phyloP scores from a whole-genome alignment of 2,329 filamentous ascomycete genomes.

The Neocucurbitaria cava region DNA sequence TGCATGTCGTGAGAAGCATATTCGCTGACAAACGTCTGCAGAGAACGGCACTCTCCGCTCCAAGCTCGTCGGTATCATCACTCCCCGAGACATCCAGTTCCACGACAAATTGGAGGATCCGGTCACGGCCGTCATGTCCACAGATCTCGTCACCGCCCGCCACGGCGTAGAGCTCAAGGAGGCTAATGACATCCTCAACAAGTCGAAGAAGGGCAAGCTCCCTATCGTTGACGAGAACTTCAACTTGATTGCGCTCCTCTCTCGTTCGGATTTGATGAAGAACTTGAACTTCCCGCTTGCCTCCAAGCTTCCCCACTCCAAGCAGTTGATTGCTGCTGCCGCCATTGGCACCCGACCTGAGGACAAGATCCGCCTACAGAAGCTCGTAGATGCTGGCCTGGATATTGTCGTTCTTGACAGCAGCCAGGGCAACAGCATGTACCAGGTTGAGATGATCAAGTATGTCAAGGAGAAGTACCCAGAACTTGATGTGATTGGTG shows the following conservation, averaged over 20 bases:
- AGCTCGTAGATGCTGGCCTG: slow-evolving; percentile 91
- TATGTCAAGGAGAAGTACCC: slow-evolving; percentile 91
- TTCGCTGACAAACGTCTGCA: slow-evolving; percentile 53
- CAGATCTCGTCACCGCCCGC: slow-evolving; percentile 86
- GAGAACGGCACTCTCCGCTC: slow-evolving; percentile 92
- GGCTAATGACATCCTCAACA: slow-evolving; percentile 90
- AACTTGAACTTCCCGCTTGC: slow-evolving; percentile 96
- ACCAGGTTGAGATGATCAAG: slow-evolving; percentile 98
- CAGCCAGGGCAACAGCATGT: slow-evolving; percentile 98
- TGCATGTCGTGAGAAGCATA: slow-evolving; percentile 6
- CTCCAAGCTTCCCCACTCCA: slow-evolving; percentile 94
- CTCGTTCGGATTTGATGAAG: slow-evolving; percentile 89
- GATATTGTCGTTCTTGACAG: slow-evolving; percentile 96
- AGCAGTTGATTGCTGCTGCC: slow-evolving; percentile 95
- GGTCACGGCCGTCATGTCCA: slow-evolving; percentile 93
- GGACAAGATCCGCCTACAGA: slow-evolving; percentile 84
- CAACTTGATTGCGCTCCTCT: slow-evolving; percentile 68
- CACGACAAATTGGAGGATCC: slow-evolving; percentile 75
- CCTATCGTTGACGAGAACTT: slow-evolving; percentile 85
- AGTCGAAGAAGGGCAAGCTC: slow-evolving; percentile 98
- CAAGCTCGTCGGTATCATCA: slow-evolving; percentile 96
- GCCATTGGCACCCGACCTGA: slow-evolving; percentile 94
- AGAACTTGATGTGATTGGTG: slow-evolving; percentile 89
- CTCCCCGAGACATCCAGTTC: slow-evolving; percentile 97
- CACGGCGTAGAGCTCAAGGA: slow-evolving; percentile 83